A percentile compares a stretch with the other conserved stretches of the same genome.
phyloP scores from a whole-genome alignment of 345 rosid species.

The Moringa oleifera region DNA sequence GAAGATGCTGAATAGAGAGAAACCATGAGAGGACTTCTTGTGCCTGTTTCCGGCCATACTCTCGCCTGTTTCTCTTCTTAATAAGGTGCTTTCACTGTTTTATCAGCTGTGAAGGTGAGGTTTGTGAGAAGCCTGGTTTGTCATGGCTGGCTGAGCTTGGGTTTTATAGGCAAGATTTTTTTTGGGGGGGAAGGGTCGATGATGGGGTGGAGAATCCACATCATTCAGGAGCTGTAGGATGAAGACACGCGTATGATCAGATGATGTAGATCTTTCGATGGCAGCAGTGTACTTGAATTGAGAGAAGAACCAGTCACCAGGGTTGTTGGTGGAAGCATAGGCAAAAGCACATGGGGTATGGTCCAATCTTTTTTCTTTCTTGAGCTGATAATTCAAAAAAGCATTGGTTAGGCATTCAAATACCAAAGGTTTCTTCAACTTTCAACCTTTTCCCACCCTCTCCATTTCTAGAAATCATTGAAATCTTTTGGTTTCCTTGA shows the following conservation, averaged over 20 bases:
- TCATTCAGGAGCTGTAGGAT: too few relatives aligned
- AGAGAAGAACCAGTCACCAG: not conserved
- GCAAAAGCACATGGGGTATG: conserved; percentile 11
- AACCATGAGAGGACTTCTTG: conserved; percentile 18
- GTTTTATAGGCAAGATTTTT: too few relatives aligned
- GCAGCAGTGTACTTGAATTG: conserved; percentile 10
- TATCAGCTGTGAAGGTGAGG: too few relatives aligned
- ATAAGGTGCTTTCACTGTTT: not conserved
- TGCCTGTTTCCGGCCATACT: conserved; percentile 30
- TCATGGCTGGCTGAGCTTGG: conserved; percentile 12
- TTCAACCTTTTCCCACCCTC: conserved; percentile 14
- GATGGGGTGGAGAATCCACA: too few relatives aligned
- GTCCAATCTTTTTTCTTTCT: not conserved
- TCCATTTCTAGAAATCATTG: conserved; percentile 3
- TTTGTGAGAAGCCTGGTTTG: not conserved
- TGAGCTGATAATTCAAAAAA: conserved; percentile 9
- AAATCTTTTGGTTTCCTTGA: conserved; percentile 6
- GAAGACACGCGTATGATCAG: not conserved
- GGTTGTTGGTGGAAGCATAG: conserved; percentile 8
- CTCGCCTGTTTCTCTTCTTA: not conserved
- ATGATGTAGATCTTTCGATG: conserved; percentile 11
- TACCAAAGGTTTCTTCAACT: conserved; percentile 18
- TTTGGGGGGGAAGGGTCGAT: too few relatives aligned
- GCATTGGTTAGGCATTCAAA: conserved; percentile 33
- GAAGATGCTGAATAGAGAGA: conserved; percentile 30